These are phyloP conservation scores for Brassica rapa DNA, from an alignment of 345 rosid species.

Conservation along the genomic window DNA sequence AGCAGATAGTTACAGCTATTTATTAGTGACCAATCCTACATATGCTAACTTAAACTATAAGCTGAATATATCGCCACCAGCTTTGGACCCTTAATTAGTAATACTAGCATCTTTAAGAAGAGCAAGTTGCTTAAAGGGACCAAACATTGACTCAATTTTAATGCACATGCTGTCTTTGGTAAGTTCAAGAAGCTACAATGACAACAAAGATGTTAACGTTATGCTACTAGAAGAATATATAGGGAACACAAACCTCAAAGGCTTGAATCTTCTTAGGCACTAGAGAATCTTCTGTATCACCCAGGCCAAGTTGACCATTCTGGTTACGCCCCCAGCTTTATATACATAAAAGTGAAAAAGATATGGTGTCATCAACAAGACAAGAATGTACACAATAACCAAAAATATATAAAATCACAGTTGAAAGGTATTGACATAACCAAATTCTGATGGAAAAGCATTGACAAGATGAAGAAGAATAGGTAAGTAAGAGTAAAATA, in stretches of 20 bases:
- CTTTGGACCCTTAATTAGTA: constrained; percentile 25
- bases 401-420: neutral
- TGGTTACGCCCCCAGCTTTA: constrained; percentile 99
- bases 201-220: neutral
- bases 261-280: constrained; percentile 89
- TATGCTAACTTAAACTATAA: neutral
- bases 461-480: neutral
- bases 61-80: constrained; percentile 10
- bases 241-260: constrained; percentile 63
- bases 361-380: constrained; percentile 8
- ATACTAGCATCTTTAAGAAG: constrained; percentile 13
- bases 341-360: neutral
- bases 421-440: neutral
- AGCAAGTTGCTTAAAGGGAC: constrained; percentile 28
- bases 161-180: neutral
- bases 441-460: neutral
- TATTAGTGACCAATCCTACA: neutral
- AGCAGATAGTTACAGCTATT: neutral
- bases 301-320: constrained; percentile 99
- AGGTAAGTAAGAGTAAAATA: constrained; percentile 30
- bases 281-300: constrained; percentile 79
- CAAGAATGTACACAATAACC: constrained; percentile 13
- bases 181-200: constrained; percentile 21
- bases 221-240: constrained; percentile 12
- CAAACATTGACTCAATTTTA: constrained; percentile 15